Percentiles rank a stretch among this genome's conserved stretches.
Evolutionary conservation across 2,329 filamentous ascomycete species (phyloP).

Genomic region (Neoscytalidium dimidiatum): DNA sequence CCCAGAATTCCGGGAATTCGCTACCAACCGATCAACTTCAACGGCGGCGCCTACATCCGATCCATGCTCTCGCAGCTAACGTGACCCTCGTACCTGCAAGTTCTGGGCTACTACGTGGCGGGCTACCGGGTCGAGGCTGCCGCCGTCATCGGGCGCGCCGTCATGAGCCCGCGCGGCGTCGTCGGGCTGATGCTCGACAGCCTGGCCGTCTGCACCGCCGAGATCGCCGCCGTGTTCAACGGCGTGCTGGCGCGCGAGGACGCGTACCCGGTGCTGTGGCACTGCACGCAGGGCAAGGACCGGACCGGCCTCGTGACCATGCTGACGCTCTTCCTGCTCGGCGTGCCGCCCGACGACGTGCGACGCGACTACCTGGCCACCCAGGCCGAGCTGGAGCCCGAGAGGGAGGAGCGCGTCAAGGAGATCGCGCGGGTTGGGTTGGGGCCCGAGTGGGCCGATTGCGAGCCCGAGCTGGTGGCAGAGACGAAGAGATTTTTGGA

Average conservation of each 20-base stretch:
- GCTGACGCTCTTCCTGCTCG: constrained; percentile 66
- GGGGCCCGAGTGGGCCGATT: constrained; percentile 52
- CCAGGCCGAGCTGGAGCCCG: constrained; percentile 59
- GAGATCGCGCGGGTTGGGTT: constrained; percentile 74
- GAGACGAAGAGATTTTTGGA: constrained; percentile 61
- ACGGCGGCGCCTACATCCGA: constrained; percentile 69
- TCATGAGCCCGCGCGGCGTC: constrained; percentile 73
- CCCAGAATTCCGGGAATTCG: constrained; percentile 63
- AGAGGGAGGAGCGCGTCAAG: constrained; percentile 63
- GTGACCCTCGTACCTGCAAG: constrained; percentile 65
- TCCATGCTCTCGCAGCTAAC: constrained; percentile 68
- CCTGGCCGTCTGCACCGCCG: constrained; percentile 65
- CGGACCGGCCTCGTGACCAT: constrained; percentile 73
- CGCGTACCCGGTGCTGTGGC: constrained; percentile 68
- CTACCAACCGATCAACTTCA: constrained; percentile 72
- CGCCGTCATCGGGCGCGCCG: constrained; percentile 66
- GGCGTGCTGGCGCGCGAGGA: constrained; percentile 47
- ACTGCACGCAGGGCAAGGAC: constrained; percentile 91
- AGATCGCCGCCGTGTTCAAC: constrained; percentile 59
- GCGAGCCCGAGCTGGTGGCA: constrained; percentile 59
- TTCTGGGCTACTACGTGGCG: constrained; percentile 64
- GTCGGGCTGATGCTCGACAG: constrained; percentile 70
- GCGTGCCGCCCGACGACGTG: constrained; percentile 60
- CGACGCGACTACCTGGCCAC: constrained; percentile 72
- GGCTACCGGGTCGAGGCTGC: constrained; percentile 72